A percentile compares a stretch with the other conserved stretches of the same genome.
These are phyloP conservation scores for Phylloporus rhodoxanthus DNA, from an alignment of 768 basidiomycete genomes.

Conservation along the genomic window DNA sequence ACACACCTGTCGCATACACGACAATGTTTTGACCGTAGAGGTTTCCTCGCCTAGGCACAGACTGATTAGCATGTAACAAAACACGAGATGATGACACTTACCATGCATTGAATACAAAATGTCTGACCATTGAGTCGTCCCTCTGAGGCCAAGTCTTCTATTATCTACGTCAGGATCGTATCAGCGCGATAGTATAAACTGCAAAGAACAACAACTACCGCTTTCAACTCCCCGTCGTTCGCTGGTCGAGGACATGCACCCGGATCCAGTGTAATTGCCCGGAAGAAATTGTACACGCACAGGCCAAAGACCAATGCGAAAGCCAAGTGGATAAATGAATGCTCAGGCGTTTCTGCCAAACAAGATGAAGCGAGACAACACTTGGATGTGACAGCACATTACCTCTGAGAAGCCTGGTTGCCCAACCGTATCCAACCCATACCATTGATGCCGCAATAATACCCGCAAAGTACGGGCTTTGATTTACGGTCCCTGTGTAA, in stretches of 20 bases:
- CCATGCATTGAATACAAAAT: constrained; percentile 96
- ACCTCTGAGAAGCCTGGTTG: constrained; percentile 71
- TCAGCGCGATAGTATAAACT: neutral
- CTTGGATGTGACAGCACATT: constrained; percentile 19
- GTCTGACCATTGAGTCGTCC: constrained; percentile 92
- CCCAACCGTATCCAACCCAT: constrained; percentile 84
- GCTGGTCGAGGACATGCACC: constrained; percentile 78
- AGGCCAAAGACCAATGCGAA: constrained; percentile 67
- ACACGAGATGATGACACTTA: constrained; percentile 26
- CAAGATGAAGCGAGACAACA: neutral
- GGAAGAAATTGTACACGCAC: constrained; percentile 89
- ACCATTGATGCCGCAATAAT: constrained; percentile 82
- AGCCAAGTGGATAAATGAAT: constrained; percentile 67
- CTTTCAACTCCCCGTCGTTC: constrained; percentile 81
- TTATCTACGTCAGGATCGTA: constrained; percentile 46
- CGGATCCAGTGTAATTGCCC: constrained; percentile 81
- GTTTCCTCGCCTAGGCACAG: constrained; percentile 63
- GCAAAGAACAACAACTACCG: constrained; percentile 43
- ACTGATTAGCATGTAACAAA: neutral
- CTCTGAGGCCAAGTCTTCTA: constrained; percentile 85
- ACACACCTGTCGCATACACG: constrained; percentile 86
- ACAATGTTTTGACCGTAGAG: constrained; percentile 93
- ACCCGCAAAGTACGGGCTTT: constrained; percentile 89
- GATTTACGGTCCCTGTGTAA: constrained; percentile 76
- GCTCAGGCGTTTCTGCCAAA: constrained; percentile 63